These are phyloP conservation scores for Cavenderia fasciculata DNA, from an alignment of 78 protist species.

Conservation along the genomic window DNA sequence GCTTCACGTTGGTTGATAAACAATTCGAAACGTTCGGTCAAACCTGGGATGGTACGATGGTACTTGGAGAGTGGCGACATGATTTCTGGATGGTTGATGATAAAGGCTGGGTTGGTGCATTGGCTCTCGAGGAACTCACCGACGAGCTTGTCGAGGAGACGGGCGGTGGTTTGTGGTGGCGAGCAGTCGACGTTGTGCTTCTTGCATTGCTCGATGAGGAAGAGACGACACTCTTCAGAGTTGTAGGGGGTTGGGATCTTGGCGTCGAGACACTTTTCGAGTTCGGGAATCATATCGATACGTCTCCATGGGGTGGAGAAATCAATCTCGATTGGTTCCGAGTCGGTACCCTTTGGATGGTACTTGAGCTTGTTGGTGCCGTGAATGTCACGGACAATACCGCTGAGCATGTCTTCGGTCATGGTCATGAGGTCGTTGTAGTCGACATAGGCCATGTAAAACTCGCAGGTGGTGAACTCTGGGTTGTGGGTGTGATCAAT, in stretches of 20 bases:
- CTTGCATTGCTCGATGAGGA: conserved; percentile 82
- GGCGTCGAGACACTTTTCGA: conserved; percentile 85
- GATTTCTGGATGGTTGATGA: conserved; percentile 98
- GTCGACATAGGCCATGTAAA: conserved; percentile 99
- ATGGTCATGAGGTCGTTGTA: conserved; percentile 98
- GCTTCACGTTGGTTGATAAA: conserved; percentile 95
- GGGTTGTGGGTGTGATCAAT: conserved; percentile 99
- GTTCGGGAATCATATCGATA: conserved; percentile 90
- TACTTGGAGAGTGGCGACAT: conserved; percentile 99
- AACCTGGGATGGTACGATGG: conserved; percentile 88
- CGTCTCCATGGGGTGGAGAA: conserved; percentile 99
- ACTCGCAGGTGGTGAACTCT: conserved; percentile 99
- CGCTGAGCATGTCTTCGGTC: conserved; percentile 95
- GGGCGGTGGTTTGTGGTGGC: conserved; percentile 97
- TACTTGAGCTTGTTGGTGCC: conserved; percentile 82
- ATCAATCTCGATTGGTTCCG: conserved; percentile 88
- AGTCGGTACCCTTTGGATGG: conserved; percentile 84
- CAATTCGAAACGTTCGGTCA: conserved; percentile 99
- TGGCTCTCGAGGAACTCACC: conserved; percentile 95
- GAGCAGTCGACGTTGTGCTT: conserved; percentile 89
- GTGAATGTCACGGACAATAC: conserved; percentile 81
- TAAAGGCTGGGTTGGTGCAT: conserved; percentile 98
- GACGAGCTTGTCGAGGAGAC: conserved; percentile 98
- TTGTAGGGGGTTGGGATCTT: conserved; percentile 79
- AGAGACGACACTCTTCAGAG: conserved; percentile 77